phyloP scores from a whole-genome alignment of 1,284 basidiomycete genomes.

The Schizophyllum amplum region DNA sequence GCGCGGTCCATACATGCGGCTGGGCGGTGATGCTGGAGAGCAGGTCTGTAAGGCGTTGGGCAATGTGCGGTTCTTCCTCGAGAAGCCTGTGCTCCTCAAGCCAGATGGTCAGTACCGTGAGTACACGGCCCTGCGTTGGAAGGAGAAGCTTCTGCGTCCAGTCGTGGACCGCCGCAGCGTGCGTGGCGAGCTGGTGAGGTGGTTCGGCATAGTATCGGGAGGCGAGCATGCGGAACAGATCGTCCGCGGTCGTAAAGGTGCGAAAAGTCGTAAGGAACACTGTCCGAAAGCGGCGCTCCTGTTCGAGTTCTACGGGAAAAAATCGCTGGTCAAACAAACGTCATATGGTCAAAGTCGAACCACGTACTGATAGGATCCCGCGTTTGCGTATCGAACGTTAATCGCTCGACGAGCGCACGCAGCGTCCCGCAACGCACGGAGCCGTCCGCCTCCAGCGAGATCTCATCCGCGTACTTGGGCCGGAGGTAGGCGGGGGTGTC shows the following conservation, averaged over 20 bases:
- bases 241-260: constrained; percentile 65
- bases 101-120: constrained; percentile 54
- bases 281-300: constrained; percentile 47
- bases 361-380: constrained; percentile 35
- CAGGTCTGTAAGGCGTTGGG: constrained; percentile 47
- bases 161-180: constrained; percentile 34
- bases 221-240: constrained; percentile 60
- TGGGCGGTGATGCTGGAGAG: constrained; percentile 36
- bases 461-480: constrained; percentile 49
- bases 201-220: constrained; percentile 58
- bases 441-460: constrained; percentile 51
- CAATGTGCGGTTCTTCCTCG: constrained; percentile 56
- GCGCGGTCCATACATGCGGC: constrained; percentile 37
- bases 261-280: constrained; percentile 75
- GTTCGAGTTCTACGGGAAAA: constrained; percentile 28
- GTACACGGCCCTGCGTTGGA: constrained; percentile 47
- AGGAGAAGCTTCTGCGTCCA: constrained; percentile 60
- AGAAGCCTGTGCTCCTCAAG: constrained; percentile 50
- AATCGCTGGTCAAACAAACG: constrained; percentile 16
- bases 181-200: constrained; percentile 35
- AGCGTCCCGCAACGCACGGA: constrained; percentile 59
- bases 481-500: constrained; percentile 58
- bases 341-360: constrained; percentile 3
- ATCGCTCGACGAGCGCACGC: constrained; percentile 59
- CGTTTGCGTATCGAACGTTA: constrained; percentile 46